Percentiles rank a stretch among this genome's conserved stretches.
These are phyloP conservation scores for Gymnopus androsaceus DNA, from an alignment of 1,284 basidiomycete genomes.

Conservation along the genomic window DNA sequence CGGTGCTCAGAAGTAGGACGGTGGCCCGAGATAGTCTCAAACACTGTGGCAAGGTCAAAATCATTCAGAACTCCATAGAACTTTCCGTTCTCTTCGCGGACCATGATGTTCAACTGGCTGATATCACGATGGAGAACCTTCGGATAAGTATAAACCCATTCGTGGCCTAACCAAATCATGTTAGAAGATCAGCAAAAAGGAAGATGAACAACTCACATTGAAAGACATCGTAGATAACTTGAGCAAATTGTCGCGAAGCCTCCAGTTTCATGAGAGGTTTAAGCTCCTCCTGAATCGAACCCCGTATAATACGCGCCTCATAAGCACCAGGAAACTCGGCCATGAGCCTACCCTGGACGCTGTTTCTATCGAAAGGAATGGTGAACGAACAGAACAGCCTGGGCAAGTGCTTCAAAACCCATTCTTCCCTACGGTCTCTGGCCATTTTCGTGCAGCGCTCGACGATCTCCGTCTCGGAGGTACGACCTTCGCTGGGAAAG, in stretches of 20 bases:
- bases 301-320: background rate
- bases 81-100: background rate
- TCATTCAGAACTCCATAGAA: background rate
- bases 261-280: background rate
- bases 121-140: conserved; percentile 5
- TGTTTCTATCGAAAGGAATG: background rate
- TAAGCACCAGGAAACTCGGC: background rate
- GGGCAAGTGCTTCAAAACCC: conserved; percentile 3
- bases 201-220: background rate
- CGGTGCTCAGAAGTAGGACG: background rate
- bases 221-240: conserved; percentile 5
- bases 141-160: background rate
- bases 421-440: background rate
- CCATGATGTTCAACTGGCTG: conserved; percentile 1
- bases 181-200: background rate
- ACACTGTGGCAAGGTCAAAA: background rate
- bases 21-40: background rate
- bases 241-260: background rate
- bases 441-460: background rate
- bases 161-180: background rate
- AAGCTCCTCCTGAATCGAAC: background rate
- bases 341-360: background rate
- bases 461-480: background rate
- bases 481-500: background rate
- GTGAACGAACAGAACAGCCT: background rate